Conservation (phyloP, 2,329 filamentous ascomycete genomes). For the Bimuria novae-zelandiae region DNA sequence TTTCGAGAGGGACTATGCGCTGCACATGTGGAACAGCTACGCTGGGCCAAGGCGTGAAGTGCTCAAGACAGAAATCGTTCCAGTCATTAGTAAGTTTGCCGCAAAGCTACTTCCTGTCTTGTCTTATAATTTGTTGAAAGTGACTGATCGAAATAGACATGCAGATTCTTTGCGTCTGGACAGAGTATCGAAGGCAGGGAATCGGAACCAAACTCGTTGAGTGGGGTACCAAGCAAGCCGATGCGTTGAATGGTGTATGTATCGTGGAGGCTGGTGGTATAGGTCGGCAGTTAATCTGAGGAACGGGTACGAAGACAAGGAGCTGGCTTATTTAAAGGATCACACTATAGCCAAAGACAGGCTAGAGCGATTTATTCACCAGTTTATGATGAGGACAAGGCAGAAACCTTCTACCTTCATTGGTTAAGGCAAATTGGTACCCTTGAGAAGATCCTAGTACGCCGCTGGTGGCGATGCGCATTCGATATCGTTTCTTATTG, state of each 20-base stretch:
- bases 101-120: too few species aligned
- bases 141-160: too few species aligned
- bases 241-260: slow-evolving; percentile 4
- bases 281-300: slow-evolving; percentile 3
- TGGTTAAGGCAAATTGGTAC: too few species aligned
- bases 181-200: background rate
- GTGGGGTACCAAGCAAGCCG: background rate
- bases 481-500: too few species aligned
- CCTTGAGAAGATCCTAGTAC: too few species aligned
- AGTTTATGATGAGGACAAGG: background rate
- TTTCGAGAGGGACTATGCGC: slow-evolving; percentile 1
- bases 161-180: slow-evolving; percentile 3
- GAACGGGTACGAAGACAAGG: background rate
- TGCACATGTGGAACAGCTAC: slow-evolving; percentile 2
- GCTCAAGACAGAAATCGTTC: background rate
- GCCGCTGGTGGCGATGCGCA: too few species aligned
- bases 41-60: background rate
- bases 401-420: background rate
- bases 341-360: background rate
- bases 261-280: slow-evolving; percentile 6
- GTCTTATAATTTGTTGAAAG: too few species aligned
- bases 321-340: background rate
- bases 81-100: background rate
- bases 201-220: background rate
- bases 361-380: background rate